Evolutionary conservation across 768 basidiomycete species (phyloP).

Genomic region (Xerocomellus amylosporus): DNA sequence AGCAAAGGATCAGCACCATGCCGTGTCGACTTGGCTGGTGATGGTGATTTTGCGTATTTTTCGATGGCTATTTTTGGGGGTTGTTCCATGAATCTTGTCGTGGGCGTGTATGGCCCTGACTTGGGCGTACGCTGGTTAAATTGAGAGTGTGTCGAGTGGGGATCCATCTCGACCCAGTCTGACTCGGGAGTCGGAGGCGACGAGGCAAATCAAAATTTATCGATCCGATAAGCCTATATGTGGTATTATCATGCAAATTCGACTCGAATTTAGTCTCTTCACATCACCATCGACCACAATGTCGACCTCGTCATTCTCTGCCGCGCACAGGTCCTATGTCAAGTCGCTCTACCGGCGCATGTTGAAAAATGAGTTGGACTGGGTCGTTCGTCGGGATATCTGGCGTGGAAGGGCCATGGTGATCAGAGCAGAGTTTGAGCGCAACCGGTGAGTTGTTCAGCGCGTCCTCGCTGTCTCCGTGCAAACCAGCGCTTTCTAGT

Average conservation of each 20-base stretch:
- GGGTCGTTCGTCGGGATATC: conserved; percentile 80
- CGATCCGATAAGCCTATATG: conserved; percentile 8
- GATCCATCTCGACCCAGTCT: conserved; percentile 53
- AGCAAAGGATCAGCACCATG: conserved; percentile 10
- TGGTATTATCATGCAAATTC: conserved; percentile 17
- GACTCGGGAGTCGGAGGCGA: background rate
- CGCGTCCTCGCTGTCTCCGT: conserved; percentile 13
- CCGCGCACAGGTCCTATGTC: conserved; percentile 78
- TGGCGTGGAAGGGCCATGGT: conserved; percentile 84
- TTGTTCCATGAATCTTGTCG: conserved; percentile 45
- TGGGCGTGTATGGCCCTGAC: conserved; percentile 54
- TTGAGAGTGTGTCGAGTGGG: conserved; percentile 70
- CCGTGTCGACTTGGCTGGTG: conserved; percentile 25
- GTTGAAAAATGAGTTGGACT: conserved; percentile 85
- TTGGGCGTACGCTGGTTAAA: conserved; percentile 74
- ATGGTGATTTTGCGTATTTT: conserved; percentile 41
- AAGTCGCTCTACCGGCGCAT: conserved; percentile 89
- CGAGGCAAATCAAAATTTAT: background rate
- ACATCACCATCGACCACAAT: conserved; percentile 32
- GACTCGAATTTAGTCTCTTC: background rate
- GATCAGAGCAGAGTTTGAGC: conserved; percentile 91
- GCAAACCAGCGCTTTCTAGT: conserved; percentile 37
- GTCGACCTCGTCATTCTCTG: conserved; percentile 62
- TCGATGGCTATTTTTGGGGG: conserved; percentile 42
- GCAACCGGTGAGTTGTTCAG: conserved; percentile 62